A percentile compares a stretch with the other conserved stretches of the same genome.
Conservation (phyloP, 2,329 filamentous ascomycete genomes). For the Fusarium austroafricanum region DNA sequence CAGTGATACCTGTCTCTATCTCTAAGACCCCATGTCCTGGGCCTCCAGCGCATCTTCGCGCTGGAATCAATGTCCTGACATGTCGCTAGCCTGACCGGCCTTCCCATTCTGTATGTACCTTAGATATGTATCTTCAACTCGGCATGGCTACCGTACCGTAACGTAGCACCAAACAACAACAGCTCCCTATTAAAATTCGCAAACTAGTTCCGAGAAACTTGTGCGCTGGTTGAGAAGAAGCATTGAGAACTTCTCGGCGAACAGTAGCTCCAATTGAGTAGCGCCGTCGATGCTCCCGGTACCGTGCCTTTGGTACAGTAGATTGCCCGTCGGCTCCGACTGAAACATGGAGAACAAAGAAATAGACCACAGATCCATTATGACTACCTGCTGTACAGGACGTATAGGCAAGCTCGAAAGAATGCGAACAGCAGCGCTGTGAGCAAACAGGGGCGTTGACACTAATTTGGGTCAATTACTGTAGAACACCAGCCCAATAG, state of each 20-base stretch:
- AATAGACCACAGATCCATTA: neutral
- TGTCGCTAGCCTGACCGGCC: slow-evolving; percentile 17
- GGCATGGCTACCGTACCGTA: neutral
- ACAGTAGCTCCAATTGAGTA: neutral
- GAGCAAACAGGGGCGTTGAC: slow-evolving; percentile 1
- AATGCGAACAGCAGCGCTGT: neutral
- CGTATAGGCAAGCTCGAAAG: slow-evolving; percentile 1
- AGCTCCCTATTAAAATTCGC: neutral
- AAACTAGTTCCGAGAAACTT: neutral
- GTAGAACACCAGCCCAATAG: slow-evolving; percentile 2
- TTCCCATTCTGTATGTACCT: neutral
- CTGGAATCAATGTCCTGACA: neutral
- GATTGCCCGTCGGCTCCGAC: slow-evolving; percentile 26
- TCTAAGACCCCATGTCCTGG: slow-evolving; percentile 4
- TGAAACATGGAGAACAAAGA: slow-evolving; percentile 22
- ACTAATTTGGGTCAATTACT: slow-evolving; percentile 15
- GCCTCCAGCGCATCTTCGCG: slow-evolving; percentile 28
- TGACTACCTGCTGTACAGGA: neutral
- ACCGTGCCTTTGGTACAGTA: slow-evolving; percentile 28
- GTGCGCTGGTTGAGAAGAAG: neutral
- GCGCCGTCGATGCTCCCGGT: slow-evolving; percentile 20
- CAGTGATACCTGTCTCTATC: neutral
- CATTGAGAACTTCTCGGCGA: slow-evolving; percentile 1
- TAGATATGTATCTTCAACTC: slow-evolving; percentile 6
- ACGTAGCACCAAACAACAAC: slow-evolving; percentile 6